These are phyloP conservation scores for Sclerotinia subarctica DNA, from an alignment of 2,329 filamentous ascomycete species.

Conservation along the genomic window DNA sequence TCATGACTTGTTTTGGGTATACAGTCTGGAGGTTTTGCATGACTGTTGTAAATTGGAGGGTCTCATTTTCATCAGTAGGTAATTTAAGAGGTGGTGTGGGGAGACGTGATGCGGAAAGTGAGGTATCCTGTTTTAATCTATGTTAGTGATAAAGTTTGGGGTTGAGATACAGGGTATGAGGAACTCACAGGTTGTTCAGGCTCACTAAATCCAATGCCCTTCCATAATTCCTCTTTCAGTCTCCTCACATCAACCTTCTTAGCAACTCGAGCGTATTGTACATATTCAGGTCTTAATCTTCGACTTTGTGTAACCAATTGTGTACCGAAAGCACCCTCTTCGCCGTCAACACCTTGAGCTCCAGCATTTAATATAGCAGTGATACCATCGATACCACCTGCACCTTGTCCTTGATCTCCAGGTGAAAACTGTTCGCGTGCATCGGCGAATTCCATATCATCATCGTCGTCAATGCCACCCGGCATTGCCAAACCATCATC, in stretches of 20 bases:
- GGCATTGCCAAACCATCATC: constrained; percentile 74
- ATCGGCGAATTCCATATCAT: constrained; percentile 74
- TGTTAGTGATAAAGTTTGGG: neutral
- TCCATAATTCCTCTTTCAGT: constrained; percentile 69
- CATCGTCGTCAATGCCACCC: constrained; percentile 57
- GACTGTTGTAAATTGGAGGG: constrained; percentile 81
- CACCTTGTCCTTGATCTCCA: constrained; percentile 47
- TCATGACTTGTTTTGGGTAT: constrained; percentile 81
- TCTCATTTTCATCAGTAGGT: constrained; percentile 42
- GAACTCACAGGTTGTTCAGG: constrained; percentile 47
- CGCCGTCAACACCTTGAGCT: constrained; percentile 41
- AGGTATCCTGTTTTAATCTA: constrained; percentile 10
- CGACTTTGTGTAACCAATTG: constrained; percentile 64
- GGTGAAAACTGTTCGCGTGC: constrained; percentile 77
- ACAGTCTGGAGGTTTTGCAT: constrained; percentile 86
- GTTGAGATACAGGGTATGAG: neutral
- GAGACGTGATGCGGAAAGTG: constrained; percentile 27
- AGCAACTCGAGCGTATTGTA: constrained; percentile 66
- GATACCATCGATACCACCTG: constrained; percentile 47
- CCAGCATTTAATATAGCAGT: constrained; percentile 52
- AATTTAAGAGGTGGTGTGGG: constrained; percentile 40
- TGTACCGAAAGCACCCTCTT: constrained; percentile 54
- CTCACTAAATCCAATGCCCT: constrained; percentile 57
- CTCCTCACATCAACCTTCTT: constrained; percentile 69
- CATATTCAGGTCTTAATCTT: constrained; percentile 63